phyloP scores from a whole-genome alignment of 2,329 filamentous ascomycete genomes.

The Cordyceps pruinosa region DNA sequence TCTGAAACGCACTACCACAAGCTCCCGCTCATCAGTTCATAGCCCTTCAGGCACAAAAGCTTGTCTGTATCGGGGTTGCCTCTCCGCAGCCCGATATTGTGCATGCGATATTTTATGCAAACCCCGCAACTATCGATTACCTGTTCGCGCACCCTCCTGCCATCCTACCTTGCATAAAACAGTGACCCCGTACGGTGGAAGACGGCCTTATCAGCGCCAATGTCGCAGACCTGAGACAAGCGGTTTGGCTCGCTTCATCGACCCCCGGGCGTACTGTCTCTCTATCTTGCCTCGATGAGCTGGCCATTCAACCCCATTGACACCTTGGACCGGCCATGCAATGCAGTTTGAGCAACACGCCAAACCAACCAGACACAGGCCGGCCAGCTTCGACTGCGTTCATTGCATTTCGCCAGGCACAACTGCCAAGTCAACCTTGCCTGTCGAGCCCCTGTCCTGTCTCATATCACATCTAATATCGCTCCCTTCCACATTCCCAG shows the following conservation, averaged over 20 bases:
- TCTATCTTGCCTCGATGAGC: no score
- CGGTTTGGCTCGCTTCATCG: not conserved
- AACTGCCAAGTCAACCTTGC: no score
- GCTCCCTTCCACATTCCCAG: no score
- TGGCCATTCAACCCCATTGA: no score
- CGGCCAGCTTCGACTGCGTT: no score
- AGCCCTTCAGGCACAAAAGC: conserved; percentile 6
- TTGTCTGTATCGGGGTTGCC: not conserved
- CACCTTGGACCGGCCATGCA: no score
- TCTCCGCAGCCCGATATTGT: not conserved
- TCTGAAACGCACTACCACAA: conserved; percentile 6
- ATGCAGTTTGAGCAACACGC: no score
- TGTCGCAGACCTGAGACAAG: conserved; percentile 5
- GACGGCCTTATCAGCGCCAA: conserved; percentile 2
- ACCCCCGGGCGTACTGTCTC: not conserved
- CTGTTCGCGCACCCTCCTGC: not conserved
- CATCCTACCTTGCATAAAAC: not conserved
- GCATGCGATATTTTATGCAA: conserved; percentile 5
- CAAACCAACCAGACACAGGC: no score
- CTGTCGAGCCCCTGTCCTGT: no score
- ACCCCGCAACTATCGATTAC: not conserved
- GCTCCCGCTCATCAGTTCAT: not conserved
- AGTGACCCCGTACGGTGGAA: not conserved
- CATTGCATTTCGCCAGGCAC: no score
- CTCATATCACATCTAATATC: no score